Evolutionary conservation across 2,329 filamentous ascomycete species (phyloP).

Genomic region (Diaporthe destruens): DNA sequence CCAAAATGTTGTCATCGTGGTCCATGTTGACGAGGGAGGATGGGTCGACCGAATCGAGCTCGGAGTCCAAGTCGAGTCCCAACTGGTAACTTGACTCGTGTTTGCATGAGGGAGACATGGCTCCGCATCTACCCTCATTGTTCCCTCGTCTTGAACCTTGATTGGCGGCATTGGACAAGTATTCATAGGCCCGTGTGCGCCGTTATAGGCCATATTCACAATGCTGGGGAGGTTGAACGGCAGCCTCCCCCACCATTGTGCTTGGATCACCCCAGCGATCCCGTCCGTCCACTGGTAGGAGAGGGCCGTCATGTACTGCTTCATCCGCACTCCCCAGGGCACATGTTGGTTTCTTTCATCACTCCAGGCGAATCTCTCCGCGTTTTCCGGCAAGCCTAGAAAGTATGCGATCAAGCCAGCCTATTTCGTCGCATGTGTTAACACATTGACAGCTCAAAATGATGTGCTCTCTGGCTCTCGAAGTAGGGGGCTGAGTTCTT

Average conservation of each 20-base stretch:
- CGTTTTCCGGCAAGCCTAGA: conserved; percentile 17
- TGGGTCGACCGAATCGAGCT: not conserved
- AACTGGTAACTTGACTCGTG: conserved; percentile 22
- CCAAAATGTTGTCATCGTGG: conserved; percentile 6
- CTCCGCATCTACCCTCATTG: not conserved
- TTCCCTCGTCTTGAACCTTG: not conserved
- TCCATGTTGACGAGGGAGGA: not conserved
- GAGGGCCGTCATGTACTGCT: conserved; percentile 18
- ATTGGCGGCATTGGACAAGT: conserved; percentile 17
- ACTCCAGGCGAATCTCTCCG: conserved; percentile 18
- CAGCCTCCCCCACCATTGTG: not conserved
- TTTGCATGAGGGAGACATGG: conserved; percentile 10
- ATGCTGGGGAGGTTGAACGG: conserved; percentile 13
- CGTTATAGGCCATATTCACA: conserved; percentile 30
- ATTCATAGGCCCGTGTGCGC: conserved; percentile 23
- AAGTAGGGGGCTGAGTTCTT: not conserved
- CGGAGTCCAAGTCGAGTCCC: conserved; percentile 4
- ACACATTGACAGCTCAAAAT: not conserved
- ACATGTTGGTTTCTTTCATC: conserved; percentile 10
- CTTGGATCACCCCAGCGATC: conserved; percentile 1
- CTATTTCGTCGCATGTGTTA: not conserved
- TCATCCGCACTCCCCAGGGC: conserved; percentile 19
- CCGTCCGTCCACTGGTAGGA: conserved; percentile 28
- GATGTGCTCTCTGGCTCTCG: too few species aligned
- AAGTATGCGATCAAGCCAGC: conserved; percentile 13